These are phyloP conservation scores for Pythium volutum DNA, from an alignment of 352 stramenopile species.

Conservation along the genomic window DNA sequence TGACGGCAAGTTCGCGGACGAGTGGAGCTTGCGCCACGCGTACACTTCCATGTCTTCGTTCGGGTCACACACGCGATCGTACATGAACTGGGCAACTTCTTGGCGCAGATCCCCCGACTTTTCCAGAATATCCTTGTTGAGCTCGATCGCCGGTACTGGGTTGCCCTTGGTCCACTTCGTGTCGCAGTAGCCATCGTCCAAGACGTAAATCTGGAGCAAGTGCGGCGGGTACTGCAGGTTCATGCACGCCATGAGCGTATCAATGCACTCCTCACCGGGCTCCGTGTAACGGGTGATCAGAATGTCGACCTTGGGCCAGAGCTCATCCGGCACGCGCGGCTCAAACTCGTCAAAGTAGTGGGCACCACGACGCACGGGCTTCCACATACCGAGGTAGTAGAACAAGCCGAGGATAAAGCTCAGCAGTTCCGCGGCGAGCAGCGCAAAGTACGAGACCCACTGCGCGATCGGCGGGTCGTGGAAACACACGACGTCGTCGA, in stretches of 20 bases:
- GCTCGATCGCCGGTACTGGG: constrained; percentile 55
- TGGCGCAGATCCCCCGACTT: constrained; percentile 76
- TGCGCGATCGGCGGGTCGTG: constrained; percentile 68
- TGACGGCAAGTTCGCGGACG: constrained; percentile 76
- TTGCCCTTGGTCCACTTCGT: constrained; percentile 82
- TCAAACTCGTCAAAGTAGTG: constrained; percentile 90
- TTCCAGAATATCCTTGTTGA: constrained; percentile 79
- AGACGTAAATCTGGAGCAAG: constrained; percentile 80
- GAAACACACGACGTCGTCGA: constrained; percentile 78
- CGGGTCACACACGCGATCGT: constrained; percentile 80
- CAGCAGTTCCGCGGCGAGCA: constrained; percentile 64
- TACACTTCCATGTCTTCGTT: constrained; percentile 89
- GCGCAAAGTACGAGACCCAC: constrained; percentile 79
- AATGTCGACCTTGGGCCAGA: constrained; percentile 81
- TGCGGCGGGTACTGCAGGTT: constrained; percentile 87
- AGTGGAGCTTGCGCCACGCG: constrained; percentile 83
- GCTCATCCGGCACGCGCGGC: constrained; percentile 70
- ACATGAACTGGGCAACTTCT: constrained; percentile 88
- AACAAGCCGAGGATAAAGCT: constrained; percentile 66
- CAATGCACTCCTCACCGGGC: constrained; percentile 80
- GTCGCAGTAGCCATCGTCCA: constrained; percentile 83
- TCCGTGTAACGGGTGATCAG: constrained; percentile 82
- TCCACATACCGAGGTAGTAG: constrained; percentile 91
- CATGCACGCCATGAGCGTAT: constrained; percentile 85
- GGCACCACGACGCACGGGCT: constrained; percentile 77